Evolutionary conservation across 73 alveolate genomes (phyloP).

Genomic region (Paramecium pentaurelia): DNA sequence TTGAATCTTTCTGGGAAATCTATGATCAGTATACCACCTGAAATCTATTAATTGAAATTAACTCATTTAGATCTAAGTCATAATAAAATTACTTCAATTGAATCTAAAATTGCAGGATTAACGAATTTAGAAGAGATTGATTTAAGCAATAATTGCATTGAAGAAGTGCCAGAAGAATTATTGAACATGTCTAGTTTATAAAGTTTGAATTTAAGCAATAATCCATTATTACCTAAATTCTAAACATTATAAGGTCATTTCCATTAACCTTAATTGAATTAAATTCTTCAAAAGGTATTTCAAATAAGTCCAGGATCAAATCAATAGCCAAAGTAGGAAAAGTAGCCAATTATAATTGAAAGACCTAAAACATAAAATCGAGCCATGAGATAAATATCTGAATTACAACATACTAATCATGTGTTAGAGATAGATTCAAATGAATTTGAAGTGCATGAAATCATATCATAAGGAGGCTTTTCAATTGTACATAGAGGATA

Average conservation of each 20-base stretch:
- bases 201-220: slow-evolving; percentile 70
- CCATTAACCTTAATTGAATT: slow-evolving; percentile 36
- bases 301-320: slow-evolving; percentile 4
- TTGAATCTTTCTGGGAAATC: slow-evolving; percentile 73
- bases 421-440: slow-evolving; percentile 75
- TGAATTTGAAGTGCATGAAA: slow-evolving; percentile 81
- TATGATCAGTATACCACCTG: slow-evolving; percentile 79
- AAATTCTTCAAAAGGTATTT: slow-evolving; percentile 22
- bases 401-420: slow-evolving; percentile 56
- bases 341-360: not conserved
- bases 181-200: slow-evolving; percentile 65
- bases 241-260: slow-evolving; percentile 64
- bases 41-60: slow-evolving; percentile 52
- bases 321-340: not conserved
- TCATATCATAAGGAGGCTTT: slow-evolving; percentile 97
- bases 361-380: slow-evolving; percentile 39
- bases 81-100: slow-evolving; percentile 48
- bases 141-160: slow-evolving; percentile 70
- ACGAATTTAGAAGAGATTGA: slow-evolving; percentile 74
- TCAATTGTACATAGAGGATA: slow-evolving; percentile 90
- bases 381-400: slow-evolving; percentile 26
- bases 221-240: slow-evolving; percentile 66
- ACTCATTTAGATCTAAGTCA: slow-evolving; percentile 47
- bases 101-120: slow-evolving; percentile 46
- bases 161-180: slow-evolving; percentile 67